A percentile compares a stretch with the other conserved stretches of the same genome.
Conservation (phyloP, 2,329 filamentous ascomycete genomes). For the Diplocarpon rosae region DNA sequence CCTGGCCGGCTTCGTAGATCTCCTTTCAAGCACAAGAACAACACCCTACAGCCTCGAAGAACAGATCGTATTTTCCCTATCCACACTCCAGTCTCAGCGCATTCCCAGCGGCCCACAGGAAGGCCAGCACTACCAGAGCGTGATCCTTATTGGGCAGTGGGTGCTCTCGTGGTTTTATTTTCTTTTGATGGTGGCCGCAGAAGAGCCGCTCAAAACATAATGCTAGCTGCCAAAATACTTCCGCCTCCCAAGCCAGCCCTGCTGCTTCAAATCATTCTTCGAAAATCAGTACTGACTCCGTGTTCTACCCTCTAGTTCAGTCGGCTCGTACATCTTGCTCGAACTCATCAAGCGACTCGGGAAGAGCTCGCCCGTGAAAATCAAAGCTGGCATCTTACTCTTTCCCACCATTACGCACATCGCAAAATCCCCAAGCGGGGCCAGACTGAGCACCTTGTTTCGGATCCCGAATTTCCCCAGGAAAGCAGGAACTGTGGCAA, state of each 20-base stretch:
- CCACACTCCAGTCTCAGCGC: conserved; percentile 14
- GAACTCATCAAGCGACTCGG: conserved; percentile 45
- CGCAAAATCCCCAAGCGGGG: conserved; percentile 48
- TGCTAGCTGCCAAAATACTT: too few species aligned
- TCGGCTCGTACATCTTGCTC: conserved; percentile 61
- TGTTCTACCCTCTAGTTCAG: conserved; percentile 33
- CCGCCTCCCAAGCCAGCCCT: too few species aligned
- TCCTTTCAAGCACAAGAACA: conserved; percentile 33
- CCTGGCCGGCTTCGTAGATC: conserved; percentile 44
- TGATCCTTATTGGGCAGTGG: conserved; percentile 56
- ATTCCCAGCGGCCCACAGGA: conserved; percentile 22
- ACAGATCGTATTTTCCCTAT: conserved; percentile 33
- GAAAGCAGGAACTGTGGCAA: conserved; percentile 15
- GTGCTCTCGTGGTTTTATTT: too few species aligned
- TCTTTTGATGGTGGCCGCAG: too few species aligned
- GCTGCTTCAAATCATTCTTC: too few species aligned
- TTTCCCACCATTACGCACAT: conserved; percentile 70
- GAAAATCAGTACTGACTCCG: too few species aligned
- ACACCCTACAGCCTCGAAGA: conserved; percentile 37
- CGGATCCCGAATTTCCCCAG: conserved; percentile 25
- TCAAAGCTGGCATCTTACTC: conserved; percentile 47
- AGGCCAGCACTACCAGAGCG: conserved; percentile 38
- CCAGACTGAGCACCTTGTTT: conserved; percentile 36
- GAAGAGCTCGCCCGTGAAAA: conserved; percentile 9
- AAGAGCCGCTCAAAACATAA: too few species aligned